Evolutionary conservation across 2,329 filamentous ascomycete genomes (phyloP).

Genomic region (Trichoderma sp.): DNA sequence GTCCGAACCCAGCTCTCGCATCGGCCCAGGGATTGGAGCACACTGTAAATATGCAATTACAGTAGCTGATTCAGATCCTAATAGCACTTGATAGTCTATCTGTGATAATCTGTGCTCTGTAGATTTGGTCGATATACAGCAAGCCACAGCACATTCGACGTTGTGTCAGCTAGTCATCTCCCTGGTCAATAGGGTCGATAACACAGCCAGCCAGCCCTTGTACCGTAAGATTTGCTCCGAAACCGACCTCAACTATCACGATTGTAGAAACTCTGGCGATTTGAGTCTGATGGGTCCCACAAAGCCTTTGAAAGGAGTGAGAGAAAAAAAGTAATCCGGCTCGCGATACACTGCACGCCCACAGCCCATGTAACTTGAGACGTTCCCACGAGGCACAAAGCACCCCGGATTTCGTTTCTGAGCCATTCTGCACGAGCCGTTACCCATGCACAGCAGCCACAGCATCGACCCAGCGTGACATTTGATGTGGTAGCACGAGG

Average conservation of each 20-base stretch:
- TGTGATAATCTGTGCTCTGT: not conserved
- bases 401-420: not conserved
- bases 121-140: not conserved
- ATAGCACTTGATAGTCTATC: not conserved
- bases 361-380: not conserved
- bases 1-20: not conserved
- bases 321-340: not conserved
- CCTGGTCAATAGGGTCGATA: not conserved
- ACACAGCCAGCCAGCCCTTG: not conserved
- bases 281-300: not conserved
- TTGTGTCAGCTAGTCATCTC: not conserved
- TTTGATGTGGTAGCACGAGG: not conserved
- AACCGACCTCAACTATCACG: not conserved
- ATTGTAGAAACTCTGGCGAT: not conserved
- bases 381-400: not conserved
- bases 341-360: not conserved
- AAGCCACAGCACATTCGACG: not conserved
- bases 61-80: not conserved
- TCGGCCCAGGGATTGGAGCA: not conserved
- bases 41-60: not conserved
- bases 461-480: not conserved
- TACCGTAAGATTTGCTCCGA: not conserved
- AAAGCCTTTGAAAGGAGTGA: not conserved
- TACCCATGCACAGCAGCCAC: not conserved
- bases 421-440: not conserved